Evolutionary conservation across 2,329 filamentous ascomycete genomes (phyloP), one percentile per base, ranked within the genome.

Genomic region (Didymella segeticola): DNA sequence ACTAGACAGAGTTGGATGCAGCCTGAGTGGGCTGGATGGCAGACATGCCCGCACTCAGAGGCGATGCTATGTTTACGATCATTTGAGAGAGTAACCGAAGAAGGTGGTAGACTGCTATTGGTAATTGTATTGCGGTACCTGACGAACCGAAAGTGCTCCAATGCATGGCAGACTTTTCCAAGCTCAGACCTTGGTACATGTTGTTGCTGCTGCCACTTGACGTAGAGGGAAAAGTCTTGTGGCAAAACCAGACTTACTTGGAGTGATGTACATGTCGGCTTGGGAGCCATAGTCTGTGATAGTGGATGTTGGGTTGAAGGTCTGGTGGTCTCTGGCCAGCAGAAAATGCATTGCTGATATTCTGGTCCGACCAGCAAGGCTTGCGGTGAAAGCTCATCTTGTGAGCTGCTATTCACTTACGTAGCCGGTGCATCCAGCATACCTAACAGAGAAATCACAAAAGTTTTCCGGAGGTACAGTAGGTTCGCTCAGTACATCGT

Each of bases 211-310:
- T 47, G 50, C 50, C 43, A 47, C 2, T 47, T 37, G 37, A 53
- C 11, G 25, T 31, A 47, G 5, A 53, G 37, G n/a, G 31, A 53
- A 14, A 47, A 47, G 10, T 47, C 43, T 9, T 42, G 20, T n/a
- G 43, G 37, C 8, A 47, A 14, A 3, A 47, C 11, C 9, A 53
- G 7, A 20, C 30, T 36, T 27, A 43, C 37, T 33, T 15, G 22
- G 5, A 41, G 7, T 7, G 34, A 39, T 12, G n/a, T 25, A 2
- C n/a, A 34, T 3, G 3, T 29, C 20, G 33, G 8, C 17, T 37
- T 9, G 2, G 3, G n/a, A 14, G 34, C 14, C 26, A 38, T 38
- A 17, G 25, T 17, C 12, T 12, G 45, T 11, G 15, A 19, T 4
- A 7, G 17, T 22, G 27, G 31, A 10, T 26, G 15, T 30, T 26